Evolutionary conservation across 2,329 filamentous ascomycete species (phyloP).

Genomic region (Ustilaginoidea virens): DNA sequence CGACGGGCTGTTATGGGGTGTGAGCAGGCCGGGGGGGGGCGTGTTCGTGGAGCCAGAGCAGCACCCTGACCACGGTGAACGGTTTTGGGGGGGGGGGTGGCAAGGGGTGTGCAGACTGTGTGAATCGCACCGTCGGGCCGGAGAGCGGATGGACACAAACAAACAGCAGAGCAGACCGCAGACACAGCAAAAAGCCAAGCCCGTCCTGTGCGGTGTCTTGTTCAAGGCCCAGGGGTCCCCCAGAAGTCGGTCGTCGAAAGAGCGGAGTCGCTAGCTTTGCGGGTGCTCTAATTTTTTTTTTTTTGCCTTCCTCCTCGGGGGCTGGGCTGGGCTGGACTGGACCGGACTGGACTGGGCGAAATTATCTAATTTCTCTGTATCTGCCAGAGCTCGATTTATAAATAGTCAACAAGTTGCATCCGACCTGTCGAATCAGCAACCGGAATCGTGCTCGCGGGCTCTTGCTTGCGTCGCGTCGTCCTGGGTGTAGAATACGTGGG

Average conservation of each 20-base stretch:
- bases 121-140: too few relatives aligned
- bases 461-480: neutral
- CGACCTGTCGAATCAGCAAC: conserved; percentile 4
- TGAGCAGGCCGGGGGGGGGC: conserved; percentile 13
- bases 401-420: conserved; percentile 3
- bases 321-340: conserved; percentile 1
- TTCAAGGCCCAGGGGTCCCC: conserved; percentile 9
- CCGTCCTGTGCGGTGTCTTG: too few relatives aligned
- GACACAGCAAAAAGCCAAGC: conserved; percentile 1
- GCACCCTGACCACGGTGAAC: too few relatives aligned
- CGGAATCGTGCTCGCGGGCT: neutral
- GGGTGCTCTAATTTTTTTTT: neutral
- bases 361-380: conserved; percentile 2
- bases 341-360: too few relatives aligned
- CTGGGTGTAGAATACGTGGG: too few relatives aligned
- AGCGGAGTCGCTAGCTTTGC: conserved; percentile 1
- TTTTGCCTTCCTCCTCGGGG: neutral
- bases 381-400: neutral
- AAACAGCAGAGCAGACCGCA: too few relatives aligned
- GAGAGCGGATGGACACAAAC: too few relatives aligned
- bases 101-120: too few relatives aligned
- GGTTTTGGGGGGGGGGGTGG: too few relatives aligned
- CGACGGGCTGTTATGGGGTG: conserved; percentile 10
- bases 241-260: conserved; percentile 1
- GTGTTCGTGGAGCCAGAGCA: conserved; percentile 1